Evolutionary conservation across 768 basidiomycete genomes (phyloP).

Genomic region (Calocera cornea): DNA sequence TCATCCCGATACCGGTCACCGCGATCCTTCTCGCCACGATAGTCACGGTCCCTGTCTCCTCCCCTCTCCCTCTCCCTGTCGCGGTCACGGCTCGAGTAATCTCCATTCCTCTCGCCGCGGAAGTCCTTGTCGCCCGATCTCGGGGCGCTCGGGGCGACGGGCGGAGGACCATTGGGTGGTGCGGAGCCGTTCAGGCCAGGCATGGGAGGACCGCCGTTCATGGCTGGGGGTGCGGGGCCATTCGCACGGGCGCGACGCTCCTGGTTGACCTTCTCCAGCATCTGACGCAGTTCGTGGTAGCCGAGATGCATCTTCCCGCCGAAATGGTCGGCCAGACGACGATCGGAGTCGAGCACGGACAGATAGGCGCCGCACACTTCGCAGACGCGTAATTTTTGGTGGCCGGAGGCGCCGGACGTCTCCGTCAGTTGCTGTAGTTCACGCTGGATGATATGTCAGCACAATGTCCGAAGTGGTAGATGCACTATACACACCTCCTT

Average conservation of each 20-base stretch:
- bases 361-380: conserved; percentile 99
- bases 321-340: conserved; percentile 97
- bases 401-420: conserved; percentile 97
- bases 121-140: conserved; percentile 21
- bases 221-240: conserved; percentile 32
- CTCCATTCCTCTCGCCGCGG: conserved; percentile 16
- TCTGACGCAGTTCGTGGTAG: conserved; percentile 93
- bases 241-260: conserved; percentile 72
- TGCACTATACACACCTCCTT: conserved; percentile 59
- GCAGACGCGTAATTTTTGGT: conserved; percentile 98
- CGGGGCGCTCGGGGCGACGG: conserved; percentile 19
- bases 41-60: conserved; percentile 37
- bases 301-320: conserved; percentile 99
- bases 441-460: conserved; percentile 31
- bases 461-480: conserved; percentile 5
- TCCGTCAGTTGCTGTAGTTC: conserved; percentile 94
- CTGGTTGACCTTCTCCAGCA: conserved; percentile 81
- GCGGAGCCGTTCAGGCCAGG: conserved; percentile 15
- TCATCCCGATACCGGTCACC: conserved; percentile 45
- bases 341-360: conserved; percentile 93
- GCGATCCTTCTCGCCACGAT: conserved; percentile 35
- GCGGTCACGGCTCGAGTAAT: conserved; percentile 12
- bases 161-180: conserved; percentile 22
- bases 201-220: conserved; percentile 15
- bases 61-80: conserved; percentile 24